Evolutionary conservation across 2,329 filamentous ascomycete genomes (phyloP).

Genomic region (Aspergillus aculeatus): DNA sequence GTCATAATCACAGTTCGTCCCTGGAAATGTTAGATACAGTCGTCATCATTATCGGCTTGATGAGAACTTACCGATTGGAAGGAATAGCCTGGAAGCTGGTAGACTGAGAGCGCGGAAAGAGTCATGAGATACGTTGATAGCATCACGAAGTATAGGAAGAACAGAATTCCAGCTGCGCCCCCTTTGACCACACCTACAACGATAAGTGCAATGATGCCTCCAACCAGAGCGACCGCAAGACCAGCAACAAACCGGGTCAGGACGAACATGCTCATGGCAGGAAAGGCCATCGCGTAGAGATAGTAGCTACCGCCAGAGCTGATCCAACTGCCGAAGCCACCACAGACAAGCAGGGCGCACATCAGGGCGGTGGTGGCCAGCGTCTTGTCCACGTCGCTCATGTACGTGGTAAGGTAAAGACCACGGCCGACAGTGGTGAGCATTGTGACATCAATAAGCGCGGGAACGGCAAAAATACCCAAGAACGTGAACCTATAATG

Average conservation of each 20-base stretch:
- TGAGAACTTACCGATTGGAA: constrained; percentile 45
- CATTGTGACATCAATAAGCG: constrained; percentile 59
- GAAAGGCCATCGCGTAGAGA: constrained; percentile 55
- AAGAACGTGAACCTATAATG: constrained; percentile 56
- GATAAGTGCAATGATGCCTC: constrained; percentile 53
- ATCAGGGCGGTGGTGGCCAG: constrained; percentile 58
- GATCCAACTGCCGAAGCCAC: constrained; percentile 62
- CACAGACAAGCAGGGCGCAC: constrained; percentile 58
- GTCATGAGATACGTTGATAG: constrained; percentile 55
- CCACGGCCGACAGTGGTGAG: constrained; percentile 59
- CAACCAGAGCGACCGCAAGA: constrained; percentile 50
- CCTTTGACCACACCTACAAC: constrained; percentile 48
- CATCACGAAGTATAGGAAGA: constrained; percentile 58
- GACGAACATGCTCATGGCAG: constrained; percentile 55
- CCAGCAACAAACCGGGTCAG: constrained; percentile 51
- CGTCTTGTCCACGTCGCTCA: constrained; percentile 47
- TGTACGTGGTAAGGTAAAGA: constrained; percentile 59
- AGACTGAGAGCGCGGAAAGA: constrained; percentile 52
- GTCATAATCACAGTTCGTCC: constrained; percentile 55
- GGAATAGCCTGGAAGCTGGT: constrained; percentile 52
- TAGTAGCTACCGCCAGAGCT: constrained; percentile 63
- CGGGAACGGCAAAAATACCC: constrained; percentile 62
- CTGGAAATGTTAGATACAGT: neutral
- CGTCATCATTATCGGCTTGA: neutral
- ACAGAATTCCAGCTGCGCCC: constrained; percentile 52